Evolutionary conservation across 2,329 filamentous ascomycete genomes (phyloP), one percentile per base, ranked within the genome.

Genomic region (Pleomassaria siparia): DNA sequence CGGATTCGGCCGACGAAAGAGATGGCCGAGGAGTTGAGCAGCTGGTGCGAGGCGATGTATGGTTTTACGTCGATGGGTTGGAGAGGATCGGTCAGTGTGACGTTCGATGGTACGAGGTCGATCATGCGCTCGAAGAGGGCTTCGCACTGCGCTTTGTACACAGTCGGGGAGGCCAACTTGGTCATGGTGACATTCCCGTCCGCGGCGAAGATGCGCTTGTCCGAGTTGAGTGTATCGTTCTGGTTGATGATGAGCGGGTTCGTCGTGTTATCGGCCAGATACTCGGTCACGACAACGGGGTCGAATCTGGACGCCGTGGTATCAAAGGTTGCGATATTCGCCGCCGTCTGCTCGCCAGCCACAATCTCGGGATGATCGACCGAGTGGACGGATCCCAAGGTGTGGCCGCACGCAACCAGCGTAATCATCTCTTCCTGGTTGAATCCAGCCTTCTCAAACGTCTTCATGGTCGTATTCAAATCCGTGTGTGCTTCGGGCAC

Each of bases 361-460:
- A 28, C 40, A 10, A 42, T 42, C 21, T 42, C 40, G 16, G 40
- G 40, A 15, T 28, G 26, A 18, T 42, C 40, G 25, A 42, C 26
- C 5, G 15, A 30, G 40, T 42, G 40, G 13, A 42, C 40, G 9
- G 11, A 15, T 24, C 40, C 40, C 30, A 42, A 11, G 16, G 40
- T 28, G 15, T 42, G 40, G 15, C 40, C 40, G 26, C 40, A 42
- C 16, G 40, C 40, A n/a, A 42, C 40, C 30, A 28, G 10, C 8
- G 22, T 25, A 12, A 42, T 42, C 40, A 42, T 42, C 5, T 42
- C 40, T 13, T 25, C 26, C 18, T 42, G 8, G 40, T n/a, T 42
- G 40, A 42, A 42, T 16, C 40, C 40, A 12, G 40, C 40, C 26
- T 42, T 42, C 10, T 25, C 40, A 20, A 42, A 42, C n/a, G 40